phyloP scores from a whole-genome alignment of 306 rosid species.

The Medicago ruthenica region DNA sequence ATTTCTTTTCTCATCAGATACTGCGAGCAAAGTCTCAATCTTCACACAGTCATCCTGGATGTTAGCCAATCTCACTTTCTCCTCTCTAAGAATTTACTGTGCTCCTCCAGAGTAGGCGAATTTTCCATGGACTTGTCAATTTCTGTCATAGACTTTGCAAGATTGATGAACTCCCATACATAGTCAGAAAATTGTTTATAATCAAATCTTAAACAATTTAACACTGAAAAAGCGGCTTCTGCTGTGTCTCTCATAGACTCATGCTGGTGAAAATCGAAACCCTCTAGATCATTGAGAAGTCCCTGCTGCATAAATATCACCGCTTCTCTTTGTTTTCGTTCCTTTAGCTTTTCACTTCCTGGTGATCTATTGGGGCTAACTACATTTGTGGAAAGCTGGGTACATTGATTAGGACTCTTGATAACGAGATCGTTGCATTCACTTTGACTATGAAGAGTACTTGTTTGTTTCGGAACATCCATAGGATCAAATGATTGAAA shows the following conservation, averaged over 20 bases:
- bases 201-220: slow-evolving; percentile 26
- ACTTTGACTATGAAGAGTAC: background rate
- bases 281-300: slow-evolving; percentile 38
- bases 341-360: slow-evolving; percentile 23
- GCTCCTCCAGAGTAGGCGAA: slow-evolving; percentile 33
- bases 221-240: slow-evolving; percentile 17
- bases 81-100: slow-evolving; percentile 25
- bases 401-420: background rate
- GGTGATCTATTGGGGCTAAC: slow-evolving; percentile 3
- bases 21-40: slow-evolving; percentile 35
- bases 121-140: slow-evolving; percentile 35
- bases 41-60: slow-evolving; percentile 6
- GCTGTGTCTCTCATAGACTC: slow-evolving; percentile 46
- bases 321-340: slow-evolving; percentile 3
- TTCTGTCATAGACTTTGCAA: slow-evolving; percentile 28
- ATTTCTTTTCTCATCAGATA: background rate
- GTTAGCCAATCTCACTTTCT: slow-evolving; percentile 30
- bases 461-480: slow-evolving; percentile 15
- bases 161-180: slow-evolving; percentile 44
- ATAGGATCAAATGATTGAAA: slow-evolving; percentile 37
- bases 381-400: slow-evolving; percentile 14
- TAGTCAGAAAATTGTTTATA: slow-evolving; percentile 36
- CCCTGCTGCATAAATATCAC: background rate
- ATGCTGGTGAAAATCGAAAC: slow-evolving; percentile 29
- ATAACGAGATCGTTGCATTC: slow-evolving; percentile 29